Evolutionary conservation across 2,329 filamentous ascomycete genomes (phyloP).

Genomic region (Verticillium isaacii): DNA sequence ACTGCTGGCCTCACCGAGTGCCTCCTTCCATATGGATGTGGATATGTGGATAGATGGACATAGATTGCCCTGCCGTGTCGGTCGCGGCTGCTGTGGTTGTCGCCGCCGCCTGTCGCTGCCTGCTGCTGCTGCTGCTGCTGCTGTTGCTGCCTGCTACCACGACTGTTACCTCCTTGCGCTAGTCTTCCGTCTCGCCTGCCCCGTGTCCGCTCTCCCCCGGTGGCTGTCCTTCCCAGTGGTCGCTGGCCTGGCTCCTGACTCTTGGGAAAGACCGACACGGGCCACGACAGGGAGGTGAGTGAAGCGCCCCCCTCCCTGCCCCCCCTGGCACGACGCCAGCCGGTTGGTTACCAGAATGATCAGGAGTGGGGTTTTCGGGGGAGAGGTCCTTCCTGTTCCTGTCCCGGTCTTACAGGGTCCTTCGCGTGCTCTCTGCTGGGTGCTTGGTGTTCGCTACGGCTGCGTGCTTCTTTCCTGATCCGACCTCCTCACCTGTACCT

Average conservation of each 20-base stretch:
- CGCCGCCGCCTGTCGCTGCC: background rate
- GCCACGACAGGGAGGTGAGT: background rate
- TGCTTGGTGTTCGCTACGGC: no score
- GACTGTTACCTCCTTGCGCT: background rate
- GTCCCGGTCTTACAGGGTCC: background rate
- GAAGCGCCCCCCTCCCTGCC: background rate
- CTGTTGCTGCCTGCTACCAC: no score
- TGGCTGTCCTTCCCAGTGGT: background rate
- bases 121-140: no score
- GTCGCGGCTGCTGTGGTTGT: background rate
- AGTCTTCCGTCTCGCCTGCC: background rate
- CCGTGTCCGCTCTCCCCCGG: background rate
- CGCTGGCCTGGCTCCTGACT: background rate
- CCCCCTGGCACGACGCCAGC: background rate
- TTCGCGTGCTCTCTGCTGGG: background rate
- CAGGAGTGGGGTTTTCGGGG: background rate
- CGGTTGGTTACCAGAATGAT: background rate
- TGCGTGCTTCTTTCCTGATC: no score
- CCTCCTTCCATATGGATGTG: background rate
- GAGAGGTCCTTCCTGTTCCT: background rate
- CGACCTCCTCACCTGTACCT: no score
- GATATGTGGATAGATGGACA: no score
- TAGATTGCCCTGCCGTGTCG: background rate
- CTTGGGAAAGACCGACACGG: background rate
- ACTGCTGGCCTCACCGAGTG: background rate